Evolutionary conservation across 139 green algal genomes (phyloP), one percentile per base, ranked within the genome.

Genomic region (Ettlia oleoabundans): DNA sequence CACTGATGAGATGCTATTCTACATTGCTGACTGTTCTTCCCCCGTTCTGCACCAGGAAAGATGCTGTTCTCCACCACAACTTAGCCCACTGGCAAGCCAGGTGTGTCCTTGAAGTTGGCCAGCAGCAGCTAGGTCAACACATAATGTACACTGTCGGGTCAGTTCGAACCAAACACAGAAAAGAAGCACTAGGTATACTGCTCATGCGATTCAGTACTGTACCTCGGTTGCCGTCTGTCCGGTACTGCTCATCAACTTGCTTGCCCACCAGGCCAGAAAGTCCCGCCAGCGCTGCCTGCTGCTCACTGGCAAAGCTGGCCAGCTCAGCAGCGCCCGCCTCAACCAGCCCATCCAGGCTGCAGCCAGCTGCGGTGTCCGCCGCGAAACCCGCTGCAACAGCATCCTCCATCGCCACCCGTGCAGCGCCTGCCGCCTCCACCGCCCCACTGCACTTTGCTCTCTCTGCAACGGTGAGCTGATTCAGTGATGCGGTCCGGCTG

Each of bases 161-260:
- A n/a, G n/a, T n/a, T n/a, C n/a, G n/a, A n/a, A n/a, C n/a, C n/a
- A n/a, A n/a, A n/a, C n/a, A n/a, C n/a, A n/a, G n/a, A n/a, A n/a
- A n/a, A n/a, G n/a, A n/a, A n/a, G n/a, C n/a, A n/a, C n/a, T n/a
- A n/a, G n/a, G n/a, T n/a, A n/a, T n/a, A n/a, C n/a, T 32, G 41
- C 63, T 83, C 43, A 83, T n/a, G n/a, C n/a, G n/a, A n/a, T n/a
- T n/a, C n/a, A n/a, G n/a, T n/a, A n/a, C n/a, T n/a, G n/a, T n/a
- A n/a, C 78, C 66, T n/a, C 73, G 30, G 71, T 71, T 78, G 63
- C 33, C 58, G 53, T 88, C 84, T 2, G 53, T 21, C 1, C 15
- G 26, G 68, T 88, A 88, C 30, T 76, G n/a, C 32, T 85, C 63
- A 28, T 65, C 75, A 9, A 87, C 24, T 0, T 30, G 38, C 35